phyloP scores from a whole-genome alignment of 139 green algal genomes.

The Spirogloea muscicola region DNA sequence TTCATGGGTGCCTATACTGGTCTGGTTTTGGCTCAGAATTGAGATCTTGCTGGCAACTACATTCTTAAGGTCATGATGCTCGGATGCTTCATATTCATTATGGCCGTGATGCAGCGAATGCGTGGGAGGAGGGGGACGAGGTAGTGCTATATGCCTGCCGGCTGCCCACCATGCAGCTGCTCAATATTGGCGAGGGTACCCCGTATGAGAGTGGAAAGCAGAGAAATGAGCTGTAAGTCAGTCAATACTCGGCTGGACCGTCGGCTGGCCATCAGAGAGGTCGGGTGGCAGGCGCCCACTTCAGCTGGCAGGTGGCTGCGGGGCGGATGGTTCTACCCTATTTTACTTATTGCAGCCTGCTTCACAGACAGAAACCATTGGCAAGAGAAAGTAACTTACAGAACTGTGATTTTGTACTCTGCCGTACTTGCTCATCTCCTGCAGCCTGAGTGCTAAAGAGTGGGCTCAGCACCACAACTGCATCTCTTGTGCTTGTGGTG shows the following conservation, averaged over 20 bases:
- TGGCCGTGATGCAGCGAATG: constrained; percentile 7
- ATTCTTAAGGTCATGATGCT: not conserved
- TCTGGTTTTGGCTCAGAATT: not conserved
- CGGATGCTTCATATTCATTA: not conserved
- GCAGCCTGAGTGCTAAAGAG: not conserved
- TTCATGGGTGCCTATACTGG: not conserved
- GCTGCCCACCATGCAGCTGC: not conserved
- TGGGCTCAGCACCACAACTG: not conserved
- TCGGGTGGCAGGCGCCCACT: not conserved
- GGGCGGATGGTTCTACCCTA: not conserved
- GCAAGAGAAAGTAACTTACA: not conserved
- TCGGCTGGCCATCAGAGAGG: not conserved
- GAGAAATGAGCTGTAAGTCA: not conserved
- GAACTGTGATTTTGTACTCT: not conserved
- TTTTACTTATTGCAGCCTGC: not conserved
- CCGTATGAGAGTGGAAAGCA: not conserved
- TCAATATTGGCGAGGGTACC: not conserved
- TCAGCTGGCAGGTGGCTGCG: not conserved
- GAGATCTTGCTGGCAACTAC: not conserved
- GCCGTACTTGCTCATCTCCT: not conserved
- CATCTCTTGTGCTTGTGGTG: not conserved
- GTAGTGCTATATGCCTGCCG: constrained; percentile 12
- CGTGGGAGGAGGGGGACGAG: constrained; percentile 36
- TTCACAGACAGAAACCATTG: no score
- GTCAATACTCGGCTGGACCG: not conserved